Conservation (phyloP, 257 asterid genomes). For the Cynanchum wilfordii region DNA sequence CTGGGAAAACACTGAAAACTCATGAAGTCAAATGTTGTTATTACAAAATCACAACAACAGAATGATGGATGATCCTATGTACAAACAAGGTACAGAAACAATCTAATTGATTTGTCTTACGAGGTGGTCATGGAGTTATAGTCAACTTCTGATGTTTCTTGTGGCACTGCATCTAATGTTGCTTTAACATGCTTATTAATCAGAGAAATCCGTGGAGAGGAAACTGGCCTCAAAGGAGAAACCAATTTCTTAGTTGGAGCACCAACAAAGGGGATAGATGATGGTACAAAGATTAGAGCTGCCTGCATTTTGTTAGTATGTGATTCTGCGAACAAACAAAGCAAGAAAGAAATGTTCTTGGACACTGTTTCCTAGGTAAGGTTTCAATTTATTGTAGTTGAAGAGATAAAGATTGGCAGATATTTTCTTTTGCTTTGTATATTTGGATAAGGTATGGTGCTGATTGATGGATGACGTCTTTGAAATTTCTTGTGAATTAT, state of each 20-base stretch:
- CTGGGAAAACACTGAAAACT: slow-evolving; percentile 49
- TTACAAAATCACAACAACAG: neutral
- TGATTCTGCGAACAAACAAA: neutral
- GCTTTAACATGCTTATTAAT: slow-evolving; percentile 15
- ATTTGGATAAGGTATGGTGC: slow-evolving; percentile 20
- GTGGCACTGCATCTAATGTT: neutral
- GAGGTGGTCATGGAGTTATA: slow-evolving; percentile 28
- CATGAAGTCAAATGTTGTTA: neutral
- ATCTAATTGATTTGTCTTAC: slow-evolving; percentile 18
- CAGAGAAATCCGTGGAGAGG: slow-evolving; percentile 8
- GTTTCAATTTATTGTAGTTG: slow-evolving; percentile 5
- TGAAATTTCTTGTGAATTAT: neutral
- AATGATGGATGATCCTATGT: too few species aligned
- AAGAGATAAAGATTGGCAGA: slow-evolving; percentile 20
- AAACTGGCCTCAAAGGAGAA: slow-evolving; percentile 5
- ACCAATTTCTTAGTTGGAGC: slow-evolving; percentile 9
- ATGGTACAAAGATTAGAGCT: slow-evolving; percentile 11
- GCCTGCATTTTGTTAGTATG: slow-evolving; percentile 24
- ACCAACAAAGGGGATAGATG: slow-evolving; percentile 9
- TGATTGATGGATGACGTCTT: neutral
- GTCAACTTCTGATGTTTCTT: slow-evolving; percentile 20
- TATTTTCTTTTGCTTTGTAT: slow-evolving; percentile 3
- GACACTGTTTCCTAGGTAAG: neutral
- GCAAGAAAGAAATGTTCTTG: neutral
- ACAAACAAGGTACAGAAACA: neutral